These are phyloP conservation scores for Orbilia blumenaviensis DNA, from an alignment of 2,329 filamentous ascomycete species.

Conservation along the genomic window DNA sequence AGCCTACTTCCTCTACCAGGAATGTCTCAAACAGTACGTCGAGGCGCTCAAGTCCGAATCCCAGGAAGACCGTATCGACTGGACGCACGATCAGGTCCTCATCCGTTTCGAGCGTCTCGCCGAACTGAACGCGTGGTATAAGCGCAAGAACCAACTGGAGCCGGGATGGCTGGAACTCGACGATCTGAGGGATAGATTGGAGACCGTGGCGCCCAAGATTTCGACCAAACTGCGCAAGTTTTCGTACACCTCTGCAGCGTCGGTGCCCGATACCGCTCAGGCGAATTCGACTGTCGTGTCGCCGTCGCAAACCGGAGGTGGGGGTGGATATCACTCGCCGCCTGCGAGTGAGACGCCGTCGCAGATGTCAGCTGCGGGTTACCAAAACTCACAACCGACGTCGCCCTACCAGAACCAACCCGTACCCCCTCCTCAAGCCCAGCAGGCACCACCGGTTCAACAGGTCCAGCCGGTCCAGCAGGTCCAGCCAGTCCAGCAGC, in stretches of 20 bases:
- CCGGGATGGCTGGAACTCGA: slow-evolving; percentile 46
- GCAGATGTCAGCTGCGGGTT: slow-evolving; percentile 13
- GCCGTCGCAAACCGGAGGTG: not conserved
- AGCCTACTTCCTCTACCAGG: slow-evolving; percentile 46
- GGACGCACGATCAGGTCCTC: slow-evolving; percentile 49
- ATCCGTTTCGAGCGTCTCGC: slow-evolving; percentile 51
- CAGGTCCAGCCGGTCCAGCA: slow-evolving; percentile 8
- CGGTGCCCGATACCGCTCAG: slow-evolving; percentile 37
- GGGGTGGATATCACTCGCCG: slow-evolving; percentile 26
- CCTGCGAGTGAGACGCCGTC: slow-evolving; percentile 19
- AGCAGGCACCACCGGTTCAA: not conserved
- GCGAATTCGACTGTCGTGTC: slow-evolving; percentile 1
- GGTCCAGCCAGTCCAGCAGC: not conserved
- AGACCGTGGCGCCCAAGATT: slow-evolving; percentile 49
- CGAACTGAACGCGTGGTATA: slow-evolving; percentile 53
- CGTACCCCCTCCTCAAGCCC: slow-evolving; percentile 16
- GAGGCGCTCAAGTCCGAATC: slow-evolving; percentile 40
- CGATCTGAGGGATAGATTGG: slow-evolving; percentile 44
- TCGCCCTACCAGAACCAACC: not conserved
- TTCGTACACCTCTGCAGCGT: slow-evolving; percentile 15
- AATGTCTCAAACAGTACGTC: slow-evolving; percentile 43
- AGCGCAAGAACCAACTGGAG: slow-evolving; percentile 44
- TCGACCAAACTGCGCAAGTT: slow-evolving; percentile 52
- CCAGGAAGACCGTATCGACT: slow-evolving; percentile 47
- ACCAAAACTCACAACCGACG: slow-evolving; percentile 21